Evolutionary conservation across 345 rosid genomes (phyloP), one percentile per base, ranked within the genome.

Genomic region (Populus davidiana): DNA sequence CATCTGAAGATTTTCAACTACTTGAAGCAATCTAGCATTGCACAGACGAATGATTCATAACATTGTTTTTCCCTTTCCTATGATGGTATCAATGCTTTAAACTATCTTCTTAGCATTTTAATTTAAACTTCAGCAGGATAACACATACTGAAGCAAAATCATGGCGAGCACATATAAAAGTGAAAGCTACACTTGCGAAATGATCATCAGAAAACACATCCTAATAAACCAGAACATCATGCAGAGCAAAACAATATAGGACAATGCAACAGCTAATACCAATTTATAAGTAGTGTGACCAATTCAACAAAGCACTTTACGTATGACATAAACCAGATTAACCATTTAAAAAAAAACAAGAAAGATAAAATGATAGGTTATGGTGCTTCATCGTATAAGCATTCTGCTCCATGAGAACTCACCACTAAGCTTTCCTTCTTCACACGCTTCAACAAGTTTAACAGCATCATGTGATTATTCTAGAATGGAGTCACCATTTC

Each of bases 401-500:
- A 70, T 73, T 63, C 49, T 75, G 71, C 69, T 67, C 81, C 81
- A 76, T 31, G 72, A 35, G 77, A 73, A 76, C 79, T 73, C 78
- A 56, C 73, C 68, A 33, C 67, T 17, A 38, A 70, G 71, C 70
- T 84, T 71, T 79, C 62, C 79, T 68, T 78, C 78, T 79, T 64
- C 86, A 81, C 85, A 61, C 50, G 44, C 81, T 82, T 81, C 82
- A 80, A 80, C 78, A 76, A 44, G 75, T 72, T 47, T 78, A 78
- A 73, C 70, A n/a, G 49, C 84, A 71, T 73, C 77, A 75, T 66
- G 73, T 50, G 75, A 59, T 80, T 85, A 68, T 83, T 81, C 78
- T 80, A 80, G 74, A 66, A 77, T 76, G 77, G 75, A 75, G 75
- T 52, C 70, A 75, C 79, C 78, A 78, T 80, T 80, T 80, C 76